Base-by-base conservation (phyloP, 2,329 filamentous ascomycete genomes). In the Ilyonectria robusta region DNA sequence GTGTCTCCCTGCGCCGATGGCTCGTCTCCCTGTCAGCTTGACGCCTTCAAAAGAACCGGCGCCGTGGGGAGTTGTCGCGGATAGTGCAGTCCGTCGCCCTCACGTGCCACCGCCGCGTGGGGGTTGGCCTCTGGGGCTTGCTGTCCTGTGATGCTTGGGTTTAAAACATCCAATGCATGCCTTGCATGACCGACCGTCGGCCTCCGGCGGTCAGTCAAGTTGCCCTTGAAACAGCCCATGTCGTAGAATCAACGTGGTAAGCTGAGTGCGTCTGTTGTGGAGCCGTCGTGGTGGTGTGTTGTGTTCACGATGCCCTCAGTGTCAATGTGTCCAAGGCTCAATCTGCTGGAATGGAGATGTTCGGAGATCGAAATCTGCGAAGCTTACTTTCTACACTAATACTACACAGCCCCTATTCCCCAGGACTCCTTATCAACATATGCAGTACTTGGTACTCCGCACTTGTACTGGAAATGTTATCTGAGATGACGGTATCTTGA, bases 101-200 rank as follows among this genome's bases (percentile, higher is more conserved):
- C 72, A 74, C 72, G 72, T 74, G 72, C 62, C 37, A 56, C 44
- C 6, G 29, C 42, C 29, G 55, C 64, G 72, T 75, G 72, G 72
- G 72, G 72, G 69, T 55, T 26, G 42, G 37, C 23, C 17, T 9
- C 53, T 8, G 15, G 26, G 11, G 13, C 23, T 37, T 2, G 37
- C 37, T n/a, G 40, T 17, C 26, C 31, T 33, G 26, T 33, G 46
- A 61, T 53, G 57, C 29, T 50, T 65, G 35, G 46, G 42, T 21
- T 37, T 51, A 23, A 50, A 50, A 42, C 40, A 42, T 7, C 6
- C 47, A 19, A 51, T 51, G 48, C 50, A 35, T 31, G 35, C n/a
- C 37, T 40, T 35, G 35, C 26, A 55, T 42, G 40, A 15, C 42
- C 13, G 26, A 37, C 13, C 48, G 23, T 47, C 48, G 37, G 26